Evolutionary conservation across 1,284 basidiomycete species (phyloP), one percentile per base, ranked within the genome.

Genomic region (Microbotryum violaceum): DNA sequence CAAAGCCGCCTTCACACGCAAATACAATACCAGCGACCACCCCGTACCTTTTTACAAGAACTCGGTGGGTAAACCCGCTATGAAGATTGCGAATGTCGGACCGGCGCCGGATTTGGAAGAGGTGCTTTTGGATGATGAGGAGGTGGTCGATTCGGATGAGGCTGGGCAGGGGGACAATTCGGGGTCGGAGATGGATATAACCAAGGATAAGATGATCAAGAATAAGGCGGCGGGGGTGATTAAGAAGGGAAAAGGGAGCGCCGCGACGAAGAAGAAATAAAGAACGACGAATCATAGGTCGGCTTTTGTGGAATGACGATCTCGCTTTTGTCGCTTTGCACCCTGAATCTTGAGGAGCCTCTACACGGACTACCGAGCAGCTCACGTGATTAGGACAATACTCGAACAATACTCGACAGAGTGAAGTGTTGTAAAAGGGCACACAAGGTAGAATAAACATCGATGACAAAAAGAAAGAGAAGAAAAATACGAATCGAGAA

Each of bases 11-110:
- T 87, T 98, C 67, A 98, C 94, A 2, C 82, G 80, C 74, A 89
- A 86, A 71, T 96, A 94, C 77, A 96, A 96, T 74, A 78, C 84
- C 20, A 74, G 75, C 27, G 89, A 92, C 56, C 91, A 96, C 74
- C 91, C 92, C 0, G 87, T 96, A 68, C 84, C 91, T 0, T 94
- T 92, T 81, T 85, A 94, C 77, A 91, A 89, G 72, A 87, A 85
- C 0, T 79, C 82, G 62, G 86, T 89, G 70, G 78, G 91, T 49
- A 87, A 88, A 3, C 86, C 85, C 20, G 84, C 88, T 2, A 89
- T 87, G 79, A 91, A 88, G 74, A 80, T 91, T 57, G 81, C 80
- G 9, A 73, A 74, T 0, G 82, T 79, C 37, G 87, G 83, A 2
- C 81, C 85, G 14, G 82, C 82, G 20, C 91, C 92, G 0, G 92